phyloP scores from a whole-genome alignment of 1,284 basidiomycete species.

The Porphyrellus sp. region DNA sequence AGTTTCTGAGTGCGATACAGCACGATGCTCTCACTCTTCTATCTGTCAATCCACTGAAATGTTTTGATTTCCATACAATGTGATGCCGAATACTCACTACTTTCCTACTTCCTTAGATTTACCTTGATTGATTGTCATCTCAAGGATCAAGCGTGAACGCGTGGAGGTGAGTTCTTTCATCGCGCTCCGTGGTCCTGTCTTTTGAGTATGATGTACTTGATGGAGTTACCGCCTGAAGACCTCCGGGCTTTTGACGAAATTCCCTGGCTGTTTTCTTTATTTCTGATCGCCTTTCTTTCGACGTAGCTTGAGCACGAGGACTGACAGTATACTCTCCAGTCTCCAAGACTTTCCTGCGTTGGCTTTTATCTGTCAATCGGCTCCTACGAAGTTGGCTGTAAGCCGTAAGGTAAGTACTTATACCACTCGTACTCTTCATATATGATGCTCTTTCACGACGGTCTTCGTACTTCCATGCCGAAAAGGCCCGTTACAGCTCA shows the following conservation, averaged over 20 bases:
- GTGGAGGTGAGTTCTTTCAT: constrained; percentile 10
- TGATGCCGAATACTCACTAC: constrained; percentile 4
- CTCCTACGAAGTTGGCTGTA: no score
- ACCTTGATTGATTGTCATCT: neutral
- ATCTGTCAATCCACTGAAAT: constrained; percentile 66
- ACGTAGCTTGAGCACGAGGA: neutral
- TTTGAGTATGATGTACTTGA: constrained; percentile 29
- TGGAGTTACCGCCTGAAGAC: constrained; percentile 37
- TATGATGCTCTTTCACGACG: constrained; percentile 76
- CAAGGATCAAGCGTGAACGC: neutral
- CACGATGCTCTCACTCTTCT: constrained; percentile 60
- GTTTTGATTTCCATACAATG: constrained; percentile 13
- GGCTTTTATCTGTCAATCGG: no score
- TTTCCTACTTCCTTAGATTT: constrained; percentile 4
- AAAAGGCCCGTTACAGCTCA: constrained; percentile 89
- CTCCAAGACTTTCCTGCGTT: neutral
- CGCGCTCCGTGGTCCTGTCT: neutral
- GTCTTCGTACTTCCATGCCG: constrained; percentile 82
- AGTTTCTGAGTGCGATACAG: constrained; percentile 71
- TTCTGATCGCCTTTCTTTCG: constrained; percentile 35
- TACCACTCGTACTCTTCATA: constrained; percentile 12
- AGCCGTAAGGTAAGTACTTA: constrained; percentile 13
- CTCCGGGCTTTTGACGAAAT: constrained; percentile 22
- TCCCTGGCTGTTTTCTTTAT: constrained; percentile 18
- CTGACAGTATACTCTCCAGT: constrained; percentile 7